These are phyloP conservation scores for Coemansia sp. DNA, from an alignment of 371 early-diverging fungal species.

Conservation along the genomic window DNA sequence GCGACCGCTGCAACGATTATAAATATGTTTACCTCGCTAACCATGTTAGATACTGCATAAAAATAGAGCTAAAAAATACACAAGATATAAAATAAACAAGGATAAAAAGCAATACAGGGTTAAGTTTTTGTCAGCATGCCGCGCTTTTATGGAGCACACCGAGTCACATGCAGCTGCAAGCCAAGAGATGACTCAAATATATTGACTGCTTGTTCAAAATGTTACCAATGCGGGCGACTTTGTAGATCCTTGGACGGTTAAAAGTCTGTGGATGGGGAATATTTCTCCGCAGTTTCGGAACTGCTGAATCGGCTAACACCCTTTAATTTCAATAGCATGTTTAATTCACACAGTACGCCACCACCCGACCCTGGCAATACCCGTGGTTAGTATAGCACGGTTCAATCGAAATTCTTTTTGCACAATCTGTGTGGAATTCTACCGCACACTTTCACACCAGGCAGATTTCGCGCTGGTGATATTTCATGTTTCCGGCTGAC, in stretches of 20 bases:
- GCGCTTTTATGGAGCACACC: neutral
- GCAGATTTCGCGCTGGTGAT: neutral
- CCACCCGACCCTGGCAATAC: neutral
- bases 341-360: neutral
- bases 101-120: neutral
- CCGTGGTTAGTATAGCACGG: neutral
- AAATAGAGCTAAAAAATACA: neutral
- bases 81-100: neutral
- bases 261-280: no score
- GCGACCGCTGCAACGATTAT: constrained; percentile 19
- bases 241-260: no score
- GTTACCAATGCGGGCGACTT: no score
- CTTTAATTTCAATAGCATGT: no score
- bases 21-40: constrained; percentile 16
- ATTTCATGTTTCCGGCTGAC: neutral
- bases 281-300: no score
- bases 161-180: neutral
- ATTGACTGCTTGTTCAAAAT: neutral
- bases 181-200: neutral
- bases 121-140: neutral
- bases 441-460: neutral
- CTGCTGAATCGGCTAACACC: no score
- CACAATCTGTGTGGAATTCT: neutral
- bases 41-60: constrained; percentile 2
- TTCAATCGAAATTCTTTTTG: neutral